Percentiles rank a stretch among this genome's conserved stretches.
Conservation (phyloP, 2,329 filamentous ascomycete genomes). For the Pseudogymnoascus sp. region DNA sequence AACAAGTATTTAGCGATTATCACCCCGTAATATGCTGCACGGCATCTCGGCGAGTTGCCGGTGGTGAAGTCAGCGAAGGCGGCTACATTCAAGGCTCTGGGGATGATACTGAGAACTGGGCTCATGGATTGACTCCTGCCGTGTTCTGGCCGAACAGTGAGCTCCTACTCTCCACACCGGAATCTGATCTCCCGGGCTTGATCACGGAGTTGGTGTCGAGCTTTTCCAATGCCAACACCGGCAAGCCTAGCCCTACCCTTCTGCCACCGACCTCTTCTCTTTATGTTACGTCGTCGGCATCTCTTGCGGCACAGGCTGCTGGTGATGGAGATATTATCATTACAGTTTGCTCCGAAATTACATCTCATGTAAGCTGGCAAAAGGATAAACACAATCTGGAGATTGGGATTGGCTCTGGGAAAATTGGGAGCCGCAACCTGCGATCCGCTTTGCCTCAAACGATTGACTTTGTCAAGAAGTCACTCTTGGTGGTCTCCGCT, state of each 20-base stretch:
- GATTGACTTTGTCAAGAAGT: conserved; percentile 35
- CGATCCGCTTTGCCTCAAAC: conserved; percentile 60
- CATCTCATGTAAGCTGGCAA: conserved; percentile 37
- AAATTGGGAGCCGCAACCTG: conserved; percentile 76
- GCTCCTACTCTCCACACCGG: conserved; percentile 51
- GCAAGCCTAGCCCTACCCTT: background rate
- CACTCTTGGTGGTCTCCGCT: background rate
- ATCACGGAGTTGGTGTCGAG: conserved; percentile 39
- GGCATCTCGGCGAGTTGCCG: conserved; percentile 63
- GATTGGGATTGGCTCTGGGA: conserved; percentile 61
- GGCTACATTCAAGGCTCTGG: conserved; percentile 91
- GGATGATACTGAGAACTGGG: conserved; percentile 94
- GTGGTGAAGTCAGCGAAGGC: conserved; percentile 59
- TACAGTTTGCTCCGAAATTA: conserved; percentile 35
- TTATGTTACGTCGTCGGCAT: conserved; percentile 20
- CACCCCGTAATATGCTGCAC: conserved; percentile 78
- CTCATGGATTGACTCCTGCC: conserved; percentile 64
- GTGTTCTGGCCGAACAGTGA: conserved; percentile 70
- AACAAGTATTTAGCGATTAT: conserved; percentile 46
- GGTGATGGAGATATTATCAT: conserved; percentile 25
- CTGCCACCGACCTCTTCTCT: conserved; percentile 22
- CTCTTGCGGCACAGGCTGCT: conserved; percentile 5
- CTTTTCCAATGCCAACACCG: background rate
- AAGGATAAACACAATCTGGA: conserved; percentile 32
- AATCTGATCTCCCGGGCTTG: conserved; percentile 52